Base-by-base conservation (phyloP, 2,329 filamentous ascomycete genomes). In the Westerdykella sp. region DNA sequence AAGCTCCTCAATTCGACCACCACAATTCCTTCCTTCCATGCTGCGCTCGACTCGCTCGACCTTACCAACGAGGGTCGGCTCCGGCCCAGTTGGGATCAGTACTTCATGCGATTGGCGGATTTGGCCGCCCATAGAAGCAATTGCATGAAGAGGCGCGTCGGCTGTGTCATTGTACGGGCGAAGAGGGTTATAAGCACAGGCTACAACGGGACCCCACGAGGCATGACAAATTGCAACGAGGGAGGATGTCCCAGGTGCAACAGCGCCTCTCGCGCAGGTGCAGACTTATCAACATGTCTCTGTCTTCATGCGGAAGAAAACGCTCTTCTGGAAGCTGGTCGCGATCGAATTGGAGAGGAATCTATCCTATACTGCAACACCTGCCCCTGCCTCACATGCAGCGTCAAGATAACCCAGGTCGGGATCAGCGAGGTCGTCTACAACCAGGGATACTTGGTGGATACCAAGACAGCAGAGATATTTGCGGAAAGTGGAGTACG, bases 301-400 rank as follows among this genome's bases (percentile, higher is more conserved):
- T 98, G 93, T 66, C 80, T 98, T n/a, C 93, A 98, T 66, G 93
- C 93, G 1, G 93, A 98, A 72, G 93, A 98, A 70, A 98, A 98
- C 65, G 93, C 93, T 1, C 75, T 98, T 45, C 75, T 98, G 9
- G 93, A 98, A 72, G 93, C 93, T 15, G 93, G 93, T 1, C 76
- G 93, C 55, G 93, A 97, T 68, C 77, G 93, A 45, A 88, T 98
- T 54, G 76, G 87, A 15, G 84, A 87, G 43, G 86, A 83, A 4
- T 80, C 86, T 31, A 85, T 88, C 39, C 72, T 98, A 21, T 98
- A 96, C 69, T 96, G 90, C 68, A 87, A 96, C 63, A 96, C 90
- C 0, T 98, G 93, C 67, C 93, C 93, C 4, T 98, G 93, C 65
- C 73, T 98, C 66, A 98, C 93, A 2, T 98, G 93, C 69, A 95